These are phyloP conservation scores for Exophiala sideris DNA, from an alignment of 2,329 filamentous ascomycete species.

Conservation along the genomic window DNA sequence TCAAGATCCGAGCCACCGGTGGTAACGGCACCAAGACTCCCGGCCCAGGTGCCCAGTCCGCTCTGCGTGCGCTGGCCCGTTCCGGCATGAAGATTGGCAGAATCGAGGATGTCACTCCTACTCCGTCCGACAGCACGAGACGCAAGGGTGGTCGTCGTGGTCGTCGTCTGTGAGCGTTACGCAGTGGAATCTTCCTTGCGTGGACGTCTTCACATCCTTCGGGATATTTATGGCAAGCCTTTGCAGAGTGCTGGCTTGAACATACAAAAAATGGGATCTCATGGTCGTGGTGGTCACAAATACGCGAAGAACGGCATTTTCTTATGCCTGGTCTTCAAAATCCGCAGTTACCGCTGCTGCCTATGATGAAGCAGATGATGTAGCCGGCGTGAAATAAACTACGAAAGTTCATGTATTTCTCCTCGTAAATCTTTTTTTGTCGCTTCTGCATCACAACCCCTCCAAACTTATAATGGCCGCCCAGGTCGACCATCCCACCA, in stretches of 20 bases:
- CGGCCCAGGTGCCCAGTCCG: conserved; percentile 97
- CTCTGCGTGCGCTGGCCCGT: conserved; percentile 96
- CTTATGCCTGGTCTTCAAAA: conserved; percentile 48
- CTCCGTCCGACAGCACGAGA: conserved; percentile 97
- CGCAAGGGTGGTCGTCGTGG: conserved; percentile 99
- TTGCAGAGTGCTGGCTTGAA: neutral
- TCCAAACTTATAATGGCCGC: too few species aligned
- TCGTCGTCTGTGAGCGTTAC: conserved; percentile 86
- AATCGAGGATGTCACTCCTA: conserved; percentile 99
- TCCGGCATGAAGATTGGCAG: conserved; percentile 99
- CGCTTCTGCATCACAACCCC: neutral
- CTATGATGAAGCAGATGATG: conserved; percentile 5
- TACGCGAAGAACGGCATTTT: conserved; percentile 52
- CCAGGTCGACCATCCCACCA: conserved; percentile 26
- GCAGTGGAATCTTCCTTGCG: neutral
- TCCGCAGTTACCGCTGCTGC: conserved; percentile 5
- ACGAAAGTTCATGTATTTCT: conserved; percentile 1
- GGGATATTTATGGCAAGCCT: conserved; percentile 39
- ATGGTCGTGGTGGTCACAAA: conserved; percentile 33
- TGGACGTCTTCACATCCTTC: conserved; percentile 24
- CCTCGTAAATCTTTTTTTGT: neutral
- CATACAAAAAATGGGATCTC: too few species aligned
- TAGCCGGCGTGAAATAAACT: conserved; percentile 6
- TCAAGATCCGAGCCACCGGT: conserved; percentile 99
- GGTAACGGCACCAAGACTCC: conserved; percentile 99